phyloP scores from a whole-genome alignment of 2,329 filamentous ascomycete species.

The Fusarium xylarioides region DNA sequence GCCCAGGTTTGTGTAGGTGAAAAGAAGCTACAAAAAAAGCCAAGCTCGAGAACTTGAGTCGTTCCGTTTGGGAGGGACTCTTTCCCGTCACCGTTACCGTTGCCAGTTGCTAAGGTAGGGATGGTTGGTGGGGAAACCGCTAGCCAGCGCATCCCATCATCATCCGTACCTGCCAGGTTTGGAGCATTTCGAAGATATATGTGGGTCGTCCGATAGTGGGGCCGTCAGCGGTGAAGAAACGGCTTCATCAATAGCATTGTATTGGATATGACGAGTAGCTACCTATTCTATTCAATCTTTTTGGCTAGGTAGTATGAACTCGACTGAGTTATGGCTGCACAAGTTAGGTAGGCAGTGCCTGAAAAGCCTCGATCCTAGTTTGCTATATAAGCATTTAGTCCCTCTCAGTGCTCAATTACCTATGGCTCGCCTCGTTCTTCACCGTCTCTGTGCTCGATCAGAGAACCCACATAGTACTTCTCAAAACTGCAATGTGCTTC shows the following conservation, averaged over 20 bases:
- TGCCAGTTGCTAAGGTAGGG: constrained; percentile 23
- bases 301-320: neutral
- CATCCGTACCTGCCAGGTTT: constrained; percentile 23
- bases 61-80: constrained; percentile 3
- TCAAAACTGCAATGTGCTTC: constrained; percentile 1
- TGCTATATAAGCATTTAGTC: neutral
- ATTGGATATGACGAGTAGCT: neutral
- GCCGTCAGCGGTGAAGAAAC: constrained; percentile 13
- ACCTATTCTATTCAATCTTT: neutral
- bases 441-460: constrained; percentile 12
- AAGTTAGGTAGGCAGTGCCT: neutral
- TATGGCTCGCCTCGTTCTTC: constrained; percentile 9
- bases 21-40: constrained; percentile 12
- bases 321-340: neutral
- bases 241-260: constrained; percentile 9
- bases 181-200: constrained; percentile 1
- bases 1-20: constrained; percentile 1
- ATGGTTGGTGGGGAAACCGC: constrained; percentile 36
- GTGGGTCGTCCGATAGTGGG: constrained; percentile 1
- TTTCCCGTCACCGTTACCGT: constrained; percentile 19
- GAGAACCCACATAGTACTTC: constrained; percentile 11
- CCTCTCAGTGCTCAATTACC: neutral
- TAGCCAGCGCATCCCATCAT: constrained; percentile 26
- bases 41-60: constrained; percentile 13
- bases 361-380: neutral